A percentile compares a stretch with the other conserved stretches of the same genome.
These are phyloP conservation scores for Ceratobasidium sp. DNA, from an alignment of 1,284 basidiomycete species.

Conservation along the genomic window DNA sequence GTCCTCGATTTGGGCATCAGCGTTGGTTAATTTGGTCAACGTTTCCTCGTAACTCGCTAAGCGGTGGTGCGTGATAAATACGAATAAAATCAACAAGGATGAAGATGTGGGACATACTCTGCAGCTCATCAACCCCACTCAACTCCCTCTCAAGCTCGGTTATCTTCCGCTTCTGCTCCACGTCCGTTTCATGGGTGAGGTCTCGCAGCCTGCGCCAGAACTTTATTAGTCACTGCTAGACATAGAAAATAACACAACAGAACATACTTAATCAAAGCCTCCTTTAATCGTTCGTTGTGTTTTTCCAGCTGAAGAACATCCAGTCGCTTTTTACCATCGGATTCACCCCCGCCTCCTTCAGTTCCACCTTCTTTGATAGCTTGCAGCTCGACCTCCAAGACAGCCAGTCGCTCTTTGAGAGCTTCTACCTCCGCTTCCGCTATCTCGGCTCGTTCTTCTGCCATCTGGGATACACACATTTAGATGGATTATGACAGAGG, in stretches of 20 bases:
- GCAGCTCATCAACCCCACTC: conserved; percentile 69
- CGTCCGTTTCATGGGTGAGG: conserved; percentile 85
- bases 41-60: conserved; percentile 81
- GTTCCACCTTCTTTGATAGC: conserved; percentile 65
- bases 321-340: conserved; percentile 66
- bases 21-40: conserved; percentile 80
- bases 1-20: conserved; percentile 91
- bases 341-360: conserved; percentile 46
- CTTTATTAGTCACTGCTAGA: not conserved
- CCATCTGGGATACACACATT: conserved; percentile 57
- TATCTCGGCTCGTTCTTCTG: conserved; percentile 89
- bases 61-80: conserved; percentile 28
- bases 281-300: conserved; percentile 94
- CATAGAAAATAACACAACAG: conserved; percentile 11
- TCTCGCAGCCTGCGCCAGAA: conserved; percentile 73
- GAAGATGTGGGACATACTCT: conserved; percentile 59
- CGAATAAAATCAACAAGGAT: not conserved
- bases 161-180: conserved; percentile 82
- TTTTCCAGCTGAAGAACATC: conserved; percentile 93
- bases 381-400: conserved; percentile 83
- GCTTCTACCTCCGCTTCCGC: conserved; percentile 80
- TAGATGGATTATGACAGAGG: not conserved
- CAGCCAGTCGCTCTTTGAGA: conserved; percentile 78
- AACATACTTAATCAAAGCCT: conserved; percentile 84
- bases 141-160: conserved; percentile 91